A percentile compares a stretch with the other conserved stretches of the same genome.
These are phyloP conservation scores for Blastobotrys proliferans DNA, from an alignment of 1,139 yeast species.

Conservation along the genomic window DNA sequence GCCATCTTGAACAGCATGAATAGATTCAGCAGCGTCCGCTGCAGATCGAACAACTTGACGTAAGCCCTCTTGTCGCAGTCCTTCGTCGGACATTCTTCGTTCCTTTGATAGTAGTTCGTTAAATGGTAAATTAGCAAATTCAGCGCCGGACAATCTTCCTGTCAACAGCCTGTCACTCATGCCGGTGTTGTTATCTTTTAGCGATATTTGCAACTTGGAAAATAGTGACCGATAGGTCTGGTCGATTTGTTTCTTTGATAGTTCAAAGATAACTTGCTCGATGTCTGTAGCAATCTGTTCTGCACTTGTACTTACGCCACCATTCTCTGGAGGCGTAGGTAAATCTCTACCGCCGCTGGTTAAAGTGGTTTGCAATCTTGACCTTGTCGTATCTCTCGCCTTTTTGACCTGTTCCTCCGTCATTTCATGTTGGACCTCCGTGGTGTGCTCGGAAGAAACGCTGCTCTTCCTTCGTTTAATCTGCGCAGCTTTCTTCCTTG, in stretches of 20 bases:
- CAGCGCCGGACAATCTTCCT: slow-evolving; percentile 17
- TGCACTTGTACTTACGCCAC: neutral
- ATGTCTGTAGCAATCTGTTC: slow-evolving; percentile 18
- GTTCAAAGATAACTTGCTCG: slow-evolving; percentile 19
- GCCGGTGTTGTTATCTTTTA: slow-evolving; percentile 21
- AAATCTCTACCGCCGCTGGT: neutral
- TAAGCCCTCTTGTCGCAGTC: slow-evolving; percentile 23
- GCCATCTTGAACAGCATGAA: slow-evolving; percentile 36
- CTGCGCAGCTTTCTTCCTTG: too few relatives aligned
- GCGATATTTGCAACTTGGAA: slow-evolving; percentile 20
- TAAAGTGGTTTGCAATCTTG: neutral
- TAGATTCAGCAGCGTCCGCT: slow-evolving; percentile 24
- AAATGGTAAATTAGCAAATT: slow-evolving; percentile 21
- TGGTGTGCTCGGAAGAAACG: too few relatives aligned
- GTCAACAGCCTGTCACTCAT: slow-evolving; percentile 16
- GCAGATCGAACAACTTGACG: slow-evolving; percentile 23
- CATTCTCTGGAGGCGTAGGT: neutral
- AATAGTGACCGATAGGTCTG: slow-evolving; percentile 20
- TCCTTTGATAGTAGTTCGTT: slow-evolving; percentile 22
- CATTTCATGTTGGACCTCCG: neutral
- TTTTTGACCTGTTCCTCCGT: neutral
- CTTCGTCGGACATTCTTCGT: slow-evolving; percentile 21
- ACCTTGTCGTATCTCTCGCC: neutral
- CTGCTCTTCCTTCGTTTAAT: too few relatives aligned
- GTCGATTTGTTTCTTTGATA: slow-evolving; percentile 15